phyloP scores from a whole-genome alignment of 495 filamentous ascomycete genomes.

The Aspergillus sclerotiicarbonarius region DNA sequence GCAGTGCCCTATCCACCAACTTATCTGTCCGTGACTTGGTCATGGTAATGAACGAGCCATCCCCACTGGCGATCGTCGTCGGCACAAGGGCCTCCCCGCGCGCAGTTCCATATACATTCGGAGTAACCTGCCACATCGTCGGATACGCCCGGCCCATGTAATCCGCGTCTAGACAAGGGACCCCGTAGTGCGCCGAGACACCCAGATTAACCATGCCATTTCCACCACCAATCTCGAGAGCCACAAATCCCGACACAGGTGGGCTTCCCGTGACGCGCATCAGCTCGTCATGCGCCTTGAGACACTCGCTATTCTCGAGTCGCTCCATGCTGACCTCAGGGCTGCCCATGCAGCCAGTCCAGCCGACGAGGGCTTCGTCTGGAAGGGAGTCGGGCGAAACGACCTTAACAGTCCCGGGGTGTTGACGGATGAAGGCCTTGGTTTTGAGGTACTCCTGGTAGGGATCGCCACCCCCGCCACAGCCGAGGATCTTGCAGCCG shows the following conservation, averaged over 20 bases:
- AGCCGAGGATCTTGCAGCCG: constrained; percentile 62
- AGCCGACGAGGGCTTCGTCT: constrained; percentile 21
- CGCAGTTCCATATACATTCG: constrained; percentile 26
- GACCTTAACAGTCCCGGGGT: constrained; percentile 16
- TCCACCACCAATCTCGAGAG: constrained; percentile 37
- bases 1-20: constrained; percentile 31
- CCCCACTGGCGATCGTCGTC: constrained; percentile 36
- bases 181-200: constrained; percentile 22
- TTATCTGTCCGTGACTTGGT: constrained; percentile 32
- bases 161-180: constrained; percentile 38
- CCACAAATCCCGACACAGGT: constrained; percentile 29
- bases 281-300: constrained; percentile 28
- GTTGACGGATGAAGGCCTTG: constrained; percentile 6
- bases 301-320: constrained; percentile 30
- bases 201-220: constrained; percentile 37
- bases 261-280: constrained; percentile 27
- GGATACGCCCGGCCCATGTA: constrained; percentile 38
- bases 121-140: constrained; percentile 34
- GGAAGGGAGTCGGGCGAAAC: constrained; percentile 21
- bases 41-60: constrained; percentile 37
- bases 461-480: constrained; percentile 51
- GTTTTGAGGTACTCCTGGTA: constrained; percentile 28
- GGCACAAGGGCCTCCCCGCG: constrained; percentile 29
- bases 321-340: constrained; percentile 33
- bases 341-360: constrained; percentile 29